Evolutionary conservation across 202 grass and related monocot genomes (phyloP).

Genomic region (Dendrocalamus latiflorus): DNA sequence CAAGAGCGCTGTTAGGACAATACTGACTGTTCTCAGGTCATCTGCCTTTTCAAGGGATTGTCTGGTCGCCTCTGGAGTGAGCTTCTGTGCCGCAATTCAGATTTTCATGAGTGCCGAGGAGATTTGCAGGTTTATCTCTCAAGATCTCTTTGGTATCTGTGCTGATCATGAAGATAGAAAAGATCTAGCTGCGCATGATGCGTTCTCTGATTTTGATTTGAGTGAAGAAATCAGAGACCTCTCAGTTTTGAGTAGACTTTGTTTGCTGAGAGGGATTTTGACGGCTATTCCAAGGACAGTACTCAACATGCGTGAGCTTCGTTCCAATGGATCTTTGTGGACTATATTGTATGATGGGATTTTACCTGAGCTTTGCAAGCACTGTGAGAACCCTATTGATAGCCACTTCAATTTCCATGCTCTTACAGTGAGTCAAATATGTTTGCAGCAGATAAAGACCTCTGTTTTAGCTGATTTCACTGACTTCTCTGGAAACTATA

Average conservation of each 20-base stretch:
- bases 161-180: slow-evolving; percentile 4
- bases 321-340: slow-evolving; percentile 39
- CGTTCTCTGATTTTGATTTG: slow-evolving; percentile 50
- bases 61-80: slow-evolving; percentile 85
- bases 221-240: slow-evolving; percentile 52
- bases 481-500: too few species aligned
- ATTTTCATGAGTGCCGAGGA: slow-evolving; percentile 53
- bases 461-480: slow-evolving; percentile 55
- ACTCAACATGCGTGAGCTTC: slow-evolving; percentile 47
- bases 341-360: too few species aligned
- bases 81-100: slow-evolving; percentile 94
- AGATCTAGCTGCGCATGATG: background rate
- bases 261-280: slow-evolving; percentile 91
- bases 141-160: slow-evolving; percentile 46
- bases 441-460: slow-evolving; percentile 96
- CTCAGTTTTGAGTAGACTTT: slow-evolving; percentile 85
- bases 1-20: slow-evolving; percentile 49
- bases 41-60: slow-evolving; percentile 87
- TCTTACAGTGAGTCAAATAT: too few species aligned
- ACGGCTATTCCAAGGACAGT: slow-evolving; percentile 73
- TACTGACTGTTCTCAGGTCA: slow-evolving; percentile 86
- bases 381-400: too few species aligned
- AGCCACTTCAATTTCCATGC: too few species aligned
- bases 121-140: slow-evolving; percentile 67
- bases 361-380: too few species aligned